Evolutionary conservation across 176 grass and related monocot genomes (phyloP).

Genomic region (Rhipidocladum racemiflorum): DNA sequence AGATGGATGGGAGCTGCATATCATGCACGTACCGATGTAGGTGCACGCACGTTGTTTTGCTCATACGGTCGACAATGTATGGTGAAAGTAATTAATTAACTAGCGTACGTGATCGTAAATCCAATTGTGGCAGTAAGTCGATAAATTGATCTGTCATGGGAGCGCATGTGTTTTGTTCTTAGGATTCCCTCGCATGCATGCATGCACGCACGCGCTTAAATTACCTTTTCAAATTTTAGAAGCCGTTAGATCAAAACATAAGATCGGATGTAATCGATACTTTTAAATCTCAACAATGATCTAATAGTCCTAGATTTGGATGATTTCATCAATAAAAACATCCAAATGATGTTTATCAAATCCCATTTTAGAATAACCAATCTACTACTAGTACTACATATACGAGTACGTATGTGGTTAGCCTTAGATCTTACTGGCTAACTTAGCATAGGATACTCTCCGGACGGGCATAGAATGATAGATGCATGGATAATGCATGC

Average conservation of each 20-base stretch:
- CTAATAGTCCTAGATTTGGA: no score
- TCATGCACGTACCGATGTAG: no score
- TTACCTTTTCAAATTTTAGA: background rate
- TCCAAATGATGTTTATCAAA: no score
- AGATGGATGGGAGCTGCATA: background rate
- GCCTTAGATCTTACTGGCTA: background rate
- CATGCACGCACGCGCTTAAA: background rate
- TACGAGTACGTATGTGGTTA: background rate
- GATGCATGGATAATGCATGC: conserved; percentile 1
- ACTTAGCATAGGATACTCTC: conserved; percentile 25
- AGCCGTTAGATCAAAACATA: no score
- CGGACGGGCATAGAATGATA: background rate
- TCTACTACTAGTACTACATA: background rate
- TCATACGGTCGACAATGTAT: background rate
- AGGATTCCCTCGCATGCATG: no score
- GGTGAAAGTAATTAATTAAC: background rate
- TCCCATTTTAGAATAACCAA: background rate
- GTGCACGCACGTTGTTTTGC: background rate
- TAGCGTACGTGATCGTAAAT: background rate
- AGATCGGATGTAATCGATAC: no score
- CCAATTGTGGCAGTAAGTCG: background rate
- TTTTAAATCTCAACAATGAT: no score
- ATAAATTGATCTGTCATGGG: no score
- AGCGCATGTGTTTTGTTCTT: no score
- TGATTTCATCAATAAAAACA: no score